Evolutionary conservation across 176 grass and related monocot species (phyloP).

Genomic region (Tillandsia leiboldiana): DNA sequence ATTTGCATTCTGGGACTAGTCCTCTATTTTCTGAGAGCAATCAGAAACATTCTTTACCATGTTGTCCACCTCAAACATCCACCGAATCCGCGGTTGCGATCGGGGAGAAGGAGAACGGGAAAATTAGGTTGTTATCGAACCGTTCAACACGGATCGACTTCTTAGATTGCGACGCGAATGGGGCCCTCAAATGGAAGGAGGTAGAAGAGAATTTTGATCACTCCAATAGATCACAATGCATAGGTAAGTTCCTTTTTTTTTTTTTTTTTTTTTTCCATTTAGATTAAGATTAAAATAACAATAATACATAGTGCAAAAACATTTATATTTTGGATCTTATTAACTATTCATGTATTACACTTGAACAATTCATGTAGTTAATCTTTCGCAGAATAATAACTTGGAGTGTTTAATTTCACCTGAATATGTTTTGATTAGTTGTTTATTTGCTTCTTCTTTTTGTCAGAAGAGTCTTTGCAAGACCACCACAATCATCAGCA

Average conservation of each 20-base stretch:
- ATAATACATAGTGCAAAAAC: not conserved
- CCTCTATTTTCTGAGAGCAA: too few species aligned
- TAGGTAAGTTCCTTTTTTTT: not conserved
- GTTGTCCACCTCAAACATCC: not conserved
- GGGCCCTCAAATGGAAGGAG: slow-evolving; percentile 25
- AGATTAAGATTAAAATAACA: too few species aligned
- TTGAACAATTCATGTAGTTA: too few species aligned
- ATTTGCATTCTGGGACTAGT: too few species aligned
- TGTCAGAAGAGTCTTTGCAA: not conserved
- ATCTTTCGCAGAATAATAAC: too few species aligned
- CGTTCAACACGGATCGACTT: slow-evolving; percentile 18
- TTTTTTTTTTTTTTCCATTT: not conserved
- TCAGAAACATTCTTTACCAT: too few species aligned
- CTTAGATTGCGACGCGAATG: slow-evolving; percentile 21
- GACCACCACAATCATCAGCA: not conserved
- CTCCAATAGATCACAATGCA: not conserved
- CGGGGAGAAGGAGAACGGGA: not conserved
- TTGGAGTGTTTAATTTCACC: too few species aligned
- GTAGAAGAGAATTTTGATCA: slow-evolving; percentile 4
- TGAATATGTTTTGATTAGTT: too few species aligned
- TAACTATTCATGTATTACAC: too few species aligned
- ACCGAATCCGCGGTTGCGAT: not conserved
- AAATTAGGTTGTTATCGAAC: slow-evolving; percentile 16
- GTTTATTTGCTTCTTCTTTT: too few species aligned
- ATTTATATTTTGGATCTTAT: not conserved